These are phyloP conservation scores for Spergularia azorica DNA, from an alignment of 179 eudicot genomes.

Conservation along the genomic window DNA sequence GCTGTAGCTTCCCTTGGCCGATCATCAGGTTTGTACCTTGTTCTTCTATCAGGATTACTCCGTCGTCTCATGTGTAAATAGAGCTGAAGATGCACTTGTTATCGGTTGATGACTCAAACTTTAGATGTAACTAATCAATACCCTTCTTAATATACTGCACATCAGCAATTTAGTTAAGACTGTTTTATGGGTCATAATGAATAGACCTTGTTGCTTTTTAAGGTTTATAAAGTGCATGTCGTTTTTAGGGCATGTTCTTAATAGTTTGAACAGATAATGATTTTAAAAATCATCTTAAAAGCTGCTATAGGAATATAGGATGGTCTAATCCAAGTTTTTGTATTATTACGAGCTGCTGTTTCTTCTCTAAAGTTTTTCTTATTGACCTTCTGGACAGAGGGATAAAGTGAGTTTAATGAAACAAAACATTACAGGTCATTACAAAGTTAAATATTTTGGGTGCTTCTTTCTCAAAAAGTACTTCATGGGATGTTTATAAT, in stretches of 20 bases:
- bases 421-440: too few species aligned
- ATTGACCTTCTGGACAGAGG: too few species aligned
- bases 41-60: not conserved
- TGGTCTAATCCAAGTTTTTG: too few species aligned
- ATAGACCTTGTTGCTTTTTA: not conserved
- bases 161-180: not conserved
- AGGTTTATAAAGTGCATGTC: not conserved
- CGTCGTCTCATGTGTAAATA: not conserved
- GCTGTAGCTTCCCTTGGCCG: constrained; percentile 57
- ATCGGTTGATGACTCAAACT: not conserved
- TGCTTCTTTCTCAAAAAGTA: too few species aligned
- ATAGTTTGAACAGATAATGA: not conserved
- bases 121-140: not conserved
- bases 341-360: too few species aligned
- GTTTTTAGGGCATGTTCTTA: not conserved
- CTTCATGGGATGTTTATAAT: too few species aligned
- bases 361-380: too few species aligned
- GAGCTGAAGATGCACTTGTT: not conserved
- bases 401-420: too few species aligned
- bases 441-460: too few species aligned
- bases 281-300: not conserved
- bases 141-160: not conserved
- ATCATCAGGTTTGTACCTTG: constrained; percentile 57
- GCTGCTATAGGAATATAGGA: too few species aligned
- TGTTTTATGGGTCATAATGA: not conserved